These are phyloP conservation scores for Fusarium pseudonygamai DNA, from an alignment of 2,329 filamentous ascomycete genomes.

Conservation along the genomic window DNA sequence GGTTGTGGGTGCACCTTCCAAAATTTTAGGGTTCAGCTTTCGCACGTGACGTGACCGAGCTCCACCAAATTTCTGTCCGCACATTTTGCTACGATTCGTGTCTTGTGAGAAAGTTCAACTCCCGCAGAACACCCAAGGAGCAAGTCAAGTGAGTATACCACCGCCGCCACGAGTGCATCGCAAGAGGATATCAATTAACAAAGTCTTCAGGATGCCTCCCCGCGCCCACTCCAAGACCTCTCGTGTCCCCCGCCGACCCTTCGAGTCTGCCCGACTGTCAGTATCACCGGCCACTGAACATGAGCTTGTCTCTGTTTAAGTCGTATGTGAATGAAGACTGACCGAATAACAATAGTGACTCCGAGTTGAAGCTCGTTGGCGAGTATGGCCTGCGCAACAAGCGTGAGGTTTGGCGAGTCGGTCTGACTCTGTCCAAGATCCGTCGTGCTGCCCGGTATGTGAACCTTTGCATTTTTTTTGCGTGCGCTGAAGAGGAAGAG, in stretches of 20 bases:
- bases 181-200: constrained; percentile 42
- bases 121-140: constrained; percentile 51
- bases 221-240: constrained; percentile 97
- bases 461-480: background rate
- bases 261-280: constrained; percentile 99
- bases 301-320: constrained; percentile 97
- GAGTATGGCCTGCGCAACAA: constrained; percentile 99
- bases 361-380: constrained; percentile 99
- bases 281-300: constrained; percentile 96
- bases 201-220: constrained; percentile 51
- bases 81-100: constrained; percentile 41
- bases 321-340: constrained; percentile 83
- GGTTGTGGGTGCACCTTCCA: constrained; percentile 12
- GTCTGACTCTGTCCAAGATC: constrained; percentile 99
- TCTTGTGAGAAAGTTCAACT: constrained; percentile 46
- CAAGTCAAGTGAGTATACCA: constrained; percentile 52
- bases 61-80: constrained; percentile 48
- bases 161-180: constrained; percentile 8
- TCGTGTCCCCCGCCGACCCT: constrained; percentile 97
- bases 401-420: constrained; percentile 99
- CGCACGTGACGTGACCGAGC: constrained; percentile 49
- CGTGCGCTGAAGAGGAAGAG: background rate
- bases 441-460: constrained; percentile 99
- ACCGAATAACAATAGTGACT: constrained; percentile 80
- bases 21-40: constrained; percentile 46